Evolutionary conservation across 2,329 filamentous ascomycete species (phyloP), one percentile per base, ranked within the genome.

Genomic region (Scytalidium lignicola): DNA sequence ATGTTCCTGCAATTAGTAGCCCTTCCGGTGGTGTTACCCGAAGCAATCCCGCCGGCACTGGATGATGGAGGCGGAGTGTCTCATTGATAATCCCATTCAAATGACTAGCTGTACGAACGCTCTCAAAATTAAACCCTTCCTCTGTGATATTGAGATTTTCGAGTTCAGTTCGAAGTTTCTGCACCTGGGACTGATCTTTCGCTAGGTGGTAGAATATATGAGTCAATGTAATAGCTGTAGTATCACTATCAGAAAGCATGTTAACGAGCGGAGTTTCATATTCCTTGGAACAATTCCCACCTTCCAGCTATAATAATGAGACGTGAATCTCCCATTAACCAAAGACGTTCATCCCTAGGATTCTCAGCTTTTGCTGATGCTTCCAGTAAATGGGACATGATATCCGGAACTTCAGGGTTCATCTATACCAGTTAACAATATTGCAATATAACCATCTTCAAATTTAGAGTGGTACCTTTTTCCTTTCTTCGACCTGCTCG

Each of bases 1-100:
- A 52, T 2, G 43, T 55, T 8, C 46, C 41, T 4, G 51, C 54
- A 41, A 59, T 51, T 4, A 12, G 51, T 5, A 73, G 58, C 3
- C 72, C 72, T 39, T 69, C 60, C 0, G 64, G 61, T 0, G 70
- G 69, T 2, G 70, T 70, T 23, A 65, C 51, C 1, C 70, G 54
- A 43, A 61, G 62, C 6, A 67, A 26, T 1, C 67, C 68, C 2
- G 60, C 61, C 0, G 65, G 62, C 0, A 70, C 63, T 0, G 68
- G 55, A 1, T 69, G 68, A 20, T 65, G 58, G 5, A 72, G 56
- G 1, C 69, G 62, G 23, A 71, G 57, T 0, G 64, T 41, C 50
- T 74, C 71, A 43, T 72, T 61, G 43, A 73, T 65, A 41, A 60
- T 57, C 2, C 63, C 69, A 32, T 65, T 57, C n/a, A 70, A 60